A percentile compares a stretch with the other conserved stretches of the same genome.
These are phyloP conservation scores for Globisporangium alternatum DNA, from an alignment of 352 stramenopile species.

Conservation along the genomic window DNA sequence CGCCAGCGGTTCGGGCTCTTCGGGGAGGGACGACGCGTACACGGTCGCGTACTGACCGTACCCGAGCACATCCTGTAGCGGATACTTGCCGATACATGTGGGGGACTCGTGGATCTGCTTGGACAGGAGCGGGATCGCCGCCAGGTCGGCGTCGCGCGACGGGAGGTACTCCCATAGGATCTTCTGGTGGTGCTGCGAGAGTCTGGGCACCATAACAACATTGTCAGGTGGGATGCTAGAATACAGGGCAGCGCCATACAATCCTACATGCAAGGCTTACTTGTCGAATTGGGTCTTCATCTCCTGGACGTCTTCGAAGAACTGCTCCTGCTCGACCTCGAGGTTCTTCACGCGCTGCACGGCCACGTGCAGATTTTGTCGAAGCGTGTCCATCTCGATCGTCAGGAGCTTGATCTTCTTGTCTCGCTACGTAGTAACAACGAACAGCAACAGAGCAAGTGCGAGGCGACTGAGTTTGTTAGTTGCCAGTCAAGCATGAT, in stretches of 20 bases:
- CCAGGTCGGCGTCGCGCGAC: slow-evolving; percentile 43
- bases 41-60: slow-evolving; percentile 86
- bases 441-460: not conserved
- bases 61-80: slow-evolving; percentile 65
- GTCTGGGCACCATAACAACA: slow-evolving; percentile 21
- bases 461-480: no score
- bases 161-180: slow-evolving; percentile 82
- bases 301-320: slow-evolving; percentile 70
- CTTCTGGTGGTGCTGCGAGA: slow-evolving; percentile 52
- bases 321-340: slow-evolving; percentile 84
- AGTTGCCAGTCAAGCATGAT: not conserved
- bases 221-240: slow-evolving; percentile 2
- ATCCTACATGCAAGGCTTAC: slow-evolving; percentile 4
- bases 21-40: slow-evolving; percentile 35
- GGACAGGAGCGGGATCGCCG: slow-evolving; percentile 46
- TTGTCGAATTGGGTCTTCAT: slow-evolving; percentile 77
- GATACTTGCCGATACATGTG: slow-evolving; percentile 58
- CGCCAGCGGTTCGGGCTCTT: slow-evolving; percentile 33
- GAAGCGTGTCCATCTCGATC: slow-evolving; percentile 37
- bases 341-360: slow-evolving; percentile 67
- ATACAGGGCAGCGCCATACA: no score
- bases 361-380: slow-evolving; percentile 37
- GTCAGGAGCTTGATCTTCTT: slow-evolving; percentile 52
- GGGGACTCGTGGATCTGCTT: slow-evolving; percentile 48
- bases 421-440: slow-evolving; percentile 25